Base-by-base conservation (phyloP, 768 basidiomycete species). In the Auriculariales sp. region DNA sequence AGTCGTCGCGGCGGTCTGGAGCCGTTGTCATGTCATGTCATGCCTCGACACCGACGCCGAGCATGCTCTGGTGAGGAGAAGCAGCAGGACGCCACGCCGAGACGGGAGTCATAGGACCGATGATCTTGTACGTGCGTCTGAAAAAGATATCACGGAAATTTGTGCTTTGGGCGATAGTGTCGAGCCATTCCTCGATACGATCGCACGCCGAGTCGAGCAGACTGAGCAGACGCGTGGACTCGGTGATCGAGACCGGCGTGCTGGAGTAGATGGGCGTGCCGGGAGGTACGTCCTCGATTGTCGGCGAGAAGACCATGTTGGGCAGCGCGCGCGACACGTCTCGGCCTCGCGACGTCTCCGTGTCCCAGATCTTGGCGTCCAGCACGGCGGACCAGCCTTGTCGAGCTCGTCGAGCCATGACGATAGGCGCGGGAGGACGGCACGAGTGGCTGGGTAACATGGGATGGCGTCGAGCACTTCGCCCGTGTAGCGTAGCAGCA, bases 351-450 rank as follows among this genome's bases (percentile, higher is more conserved):
- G 63, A 57, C n/a, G 61, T 44, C 3, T 59, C 63, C 1, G 80
- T 69, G 55, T 86, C 77, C 86, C 86, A 89, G 2, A 72, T 68
- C 56, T 83, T 79, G 4, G 66, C 65, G 32, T 71, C 71, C 27
- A 89, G 68, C 2, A 83, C 80, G 15, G 75, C 71, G 12, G 77
- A 55, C 86, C 86, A 89, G 0, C 77, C 82, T 47, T 71, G 62
- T 89, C 86, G 31, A 89, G 71, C 57, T 84, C 79, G 58, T 78
- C 75, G 24, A 88, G 64, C 67, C 78, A 83, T 52, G 81, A 77
- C 24, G 83, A 66, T 4, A 84, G 68, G 31, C 71, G 66, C 28
- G 65, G 70, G 1, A 89, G 62, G 12, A 67, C 63, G 5, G 66
- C 61, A 19, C 63, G 53, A 14, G 68, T 62, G 0, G 75, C 69